A percentile compares a stretch with the other conserved stretches of the same genome.
Conservation (phyloP, 1,139 yeast genomes). For the Pichia sp. region DNA sequence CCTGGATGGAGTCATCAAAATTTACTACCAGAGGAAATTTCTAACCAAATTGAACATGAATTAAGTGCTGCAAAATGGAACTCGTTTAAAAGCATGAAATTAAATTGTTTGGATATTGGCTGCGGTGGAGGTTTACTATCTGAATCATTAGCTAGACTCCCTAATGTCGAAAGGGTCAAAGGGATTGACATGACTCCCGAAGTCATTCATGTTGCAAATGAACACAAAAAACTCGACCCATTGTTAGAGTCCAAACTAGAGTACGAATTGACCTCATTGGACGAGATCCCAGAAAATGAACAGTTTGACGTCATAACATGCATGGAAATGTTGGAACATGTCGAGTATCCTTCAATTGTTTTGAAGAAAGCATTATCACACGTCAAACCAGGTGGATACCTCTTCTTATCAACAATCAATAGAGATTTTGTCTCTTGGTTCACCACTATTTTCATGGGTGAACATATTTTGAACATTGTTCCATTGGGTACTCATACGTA, state of each 20-base stretch:
- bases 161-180: constrained; percentile 50
- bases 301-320: constrained; percentile 73
- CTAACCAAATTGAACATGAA: constrained; percentile 39
- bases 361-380: constrained; percentile 57
- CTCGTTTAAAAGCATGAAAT: constrained; percentile 29
- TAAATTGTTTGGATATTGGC: constrained; percentile 76
- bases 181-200: constrained; percentile 86
- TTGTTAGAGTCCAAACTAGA: constrained; percentile 34
- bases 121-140: constrained; percentile 95
- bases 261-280: constrained; percentile 57
- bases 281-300: constrained; percentile 39
- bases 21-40: constrained; percentile 51
- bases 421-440: constrained; percentile 86
- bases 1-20: constrained; percentile 68
- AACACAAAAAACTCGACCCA: constrained; percentile 65
- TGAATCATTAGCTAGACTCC: constrained; percentile 78
- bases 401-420: constrained; percentile 86
- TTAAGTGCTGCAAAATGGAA: constrained; percentile 38
- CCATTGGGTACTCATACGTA: constrained; percentile 90
- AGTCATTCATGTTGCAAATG: constrained; percentile 70
- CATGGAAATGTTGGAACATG: constrained; percentile 95
- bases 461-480: constrained; percentile 66
- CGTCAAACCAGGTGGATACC: constrained; percentile 74
- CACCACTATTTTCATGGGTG: constrained; percentile 90
- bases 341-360: constrained; percentile 71